Percentiles rank a stretch among this genome's conserved stretches.
Evolutionary conservation across 768 basidiomycete genomes (phyloP).

Genomic region (Pleurotus pulmonarius): DNA sequence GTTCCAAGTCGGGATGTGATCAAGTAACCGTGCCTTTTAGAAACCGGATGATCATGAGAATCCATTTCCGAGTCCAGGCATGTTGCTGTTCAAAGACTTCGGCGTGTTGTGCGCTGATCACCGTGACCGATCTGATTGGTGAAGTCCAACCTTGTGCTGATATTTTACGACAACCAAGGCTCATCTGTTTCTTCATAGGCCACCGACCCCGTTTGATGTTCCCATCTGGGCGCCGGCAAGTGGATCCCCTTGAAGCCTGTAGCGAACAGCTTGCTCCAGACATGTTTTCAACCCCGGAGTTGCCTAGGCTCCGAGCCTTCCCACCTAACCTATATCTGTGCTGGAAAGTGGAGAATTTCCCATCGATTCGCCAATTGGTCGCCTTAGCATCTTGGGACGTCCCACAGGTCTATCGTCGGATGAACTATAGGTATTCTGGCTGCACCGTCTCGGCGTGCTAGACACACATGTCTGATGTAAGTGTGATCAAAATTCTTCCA

Average conservation of each 20-base stretch:
- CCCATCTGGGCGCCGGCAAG: neutral
- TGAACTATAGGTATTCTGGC: neutral
- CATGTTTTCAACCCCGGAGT: neutral
- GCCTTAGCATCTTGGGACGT: neutral
- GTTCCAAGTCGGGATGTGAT: slow-evolving; percentile 3
- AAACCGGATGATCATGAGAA: neutral
- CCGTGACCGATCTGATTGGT: neutral
- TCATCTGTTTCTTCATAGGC: neutral
- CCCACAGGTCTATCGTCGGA: neutral
- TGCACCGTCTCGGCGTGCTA: neutral
- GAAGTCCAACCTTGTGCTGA: neutral
- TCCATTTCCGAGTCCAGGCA: neutral
- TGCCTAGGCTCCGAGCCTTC: neutral
- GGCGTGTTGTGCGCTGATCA: neutral
- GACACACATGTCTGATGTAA: neutral
- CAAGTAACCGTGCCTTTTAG: slow-evolving; percentile 5
- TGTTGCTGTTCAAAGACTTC: neutral
- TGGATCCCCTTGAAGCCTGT: neutral
- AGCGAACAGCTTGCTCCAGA: neutral
- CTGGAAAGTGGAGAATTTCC: neutral
- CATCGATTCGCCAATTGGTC: neutral
- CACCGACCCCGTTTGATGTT: neutral
- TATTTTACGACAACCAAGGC: neutral
- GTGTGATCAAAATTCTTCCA: neutral
- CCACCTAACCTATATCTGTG: neutral